phyloP scores from a whole-genome alignment of 495 filamentous ascomycete species.

The Penicillium riverlandense region DNA sequence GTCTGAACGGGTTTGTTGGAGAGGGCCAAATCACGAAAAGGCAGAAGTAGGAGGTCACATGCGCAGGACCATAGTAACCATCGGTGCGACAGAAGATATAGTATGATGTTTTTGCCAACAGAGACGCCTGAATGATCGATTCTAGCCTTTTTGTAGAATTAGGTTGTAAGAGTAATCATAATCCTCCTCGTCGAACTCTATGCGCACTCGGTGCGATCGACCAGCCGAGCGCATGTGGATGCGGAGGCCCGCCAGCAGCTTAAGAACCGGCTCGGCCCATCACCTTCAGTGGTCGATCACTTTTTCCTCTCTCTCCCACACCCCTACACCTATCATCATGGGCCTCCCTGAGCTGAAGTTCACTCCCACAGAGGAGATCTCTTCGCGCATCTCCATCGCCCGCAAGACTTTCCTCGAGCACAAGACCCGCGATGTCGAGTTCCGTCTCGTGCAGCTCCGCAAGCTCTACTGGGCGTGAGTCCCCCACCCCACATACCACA shows the following conservation, averaged over 20 bases:
- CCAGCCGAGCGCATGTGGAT: constrained; percentile 13
- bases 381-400: constrained; percentile 45
- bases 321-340: constrained; percentile 17
- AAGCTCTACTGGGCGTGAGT: constrained; percentile 86
- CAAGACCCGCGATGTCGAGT: constrained; percentile 74
- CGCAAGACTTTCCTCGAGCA: constrained; percentile 64
- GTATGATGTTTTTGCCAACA: too few relatives aligned
- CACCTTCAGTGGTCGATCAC: neutral
- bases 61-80: too few relatives aligned
- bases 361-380: constrained; percentile 61
- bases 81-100: too few relatives aligned
- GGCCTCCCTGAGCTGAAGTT: constrained; percentile 52
- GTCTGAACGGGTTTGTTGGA: too few relatives aligned
- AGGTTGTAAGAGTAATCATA: neutral
- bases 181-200: neutral
- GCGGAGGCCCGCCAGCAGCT: constrained; percentile 8
- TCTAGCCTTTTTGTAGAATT: too few relatives aligned
- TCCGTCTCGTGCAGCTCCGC: constrained; percentile 75
- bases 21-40: too few relatives aligned
- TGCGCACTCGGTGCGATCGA: too few relatives aligned
- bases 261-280: neutral
- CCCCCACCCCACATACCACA: neutral
- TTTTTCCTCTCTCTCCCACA: constrained; percentile 1
- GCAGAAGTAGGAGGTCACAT: too few relatives aligned
- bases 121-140: too few relatives aligned